These are phyloP conservation scores for Aspergillus sp. DNA, from an alignment of 2,329 filamentous ascomycete genomes.

Conservation along the genomic window DNA sequence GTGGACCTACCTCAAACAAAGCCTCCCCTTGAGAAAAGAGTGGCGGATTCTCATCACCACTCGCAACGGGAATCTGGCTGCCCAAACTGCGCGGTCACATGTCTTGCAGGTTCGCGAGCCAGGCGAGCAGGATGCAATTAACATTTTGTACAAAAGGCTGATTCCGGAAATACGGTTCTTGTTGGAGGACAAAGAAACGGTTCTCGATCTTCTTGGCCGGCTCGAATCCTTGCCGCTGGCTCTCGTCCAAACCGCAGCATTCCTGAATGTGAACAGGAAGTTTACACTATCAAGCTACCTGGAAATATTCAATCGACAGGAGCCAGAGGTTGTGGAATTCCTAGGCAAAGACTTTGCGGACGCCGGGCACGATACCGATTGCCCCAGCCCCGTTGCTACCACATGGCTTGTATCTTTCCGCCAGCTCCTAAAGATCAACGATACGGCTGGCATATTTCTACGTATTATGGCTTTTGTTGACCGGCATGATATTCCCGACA, in stretches of 20 bases:
- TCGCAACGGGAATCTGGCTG: constrained; percentile 18
- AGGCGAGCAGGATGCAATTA: background rate
- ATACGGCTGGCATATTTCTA: constrained; percentile 14
- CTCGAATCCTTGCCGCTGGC: constrained; percentile 26
- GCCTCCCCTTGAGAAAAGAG: constrained; percentile 20
- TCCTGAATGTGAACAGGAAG: constrained; percentile 12
- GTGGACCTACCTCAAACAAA: constrained; percentile 11
- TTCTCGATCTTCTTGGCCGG: constrained; percentile 14
- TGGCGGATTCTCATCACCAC: constrained; percentile 29
- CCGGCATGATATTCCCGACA: constrained; percentile 25
- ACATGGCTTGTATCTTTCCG: constrained; percentile 14
- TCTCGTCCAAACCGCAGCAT: constrained; percentile 26
- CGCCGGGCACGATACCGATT: background rate
- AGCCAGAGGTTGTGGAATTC: background rate
- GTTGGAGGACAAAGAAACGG: constrained; percentile 7
- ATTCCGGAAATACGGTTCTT: constrained; percentile 1
- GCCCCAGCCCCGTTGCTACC: constrained; percentile 1
- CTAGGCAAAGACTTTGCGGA: constrained; percentile 12
- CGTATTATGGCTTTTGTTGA: constrained; percentile 33
- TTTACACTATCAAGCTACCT: background rate
- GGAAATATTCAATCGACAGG: constrained; percentile 4
- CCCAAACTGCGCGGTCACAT: constrained; percentile 12
- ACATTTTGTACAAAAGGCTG: background rate
- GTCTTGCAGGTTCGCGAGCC: background rate
- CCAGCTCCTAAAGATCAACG: constrained; percentile 12